Evolutionary conservation across 495 filamentous ascomycete genomes (phyloP).

Genomic region (Xylaria acuta): DNA sequence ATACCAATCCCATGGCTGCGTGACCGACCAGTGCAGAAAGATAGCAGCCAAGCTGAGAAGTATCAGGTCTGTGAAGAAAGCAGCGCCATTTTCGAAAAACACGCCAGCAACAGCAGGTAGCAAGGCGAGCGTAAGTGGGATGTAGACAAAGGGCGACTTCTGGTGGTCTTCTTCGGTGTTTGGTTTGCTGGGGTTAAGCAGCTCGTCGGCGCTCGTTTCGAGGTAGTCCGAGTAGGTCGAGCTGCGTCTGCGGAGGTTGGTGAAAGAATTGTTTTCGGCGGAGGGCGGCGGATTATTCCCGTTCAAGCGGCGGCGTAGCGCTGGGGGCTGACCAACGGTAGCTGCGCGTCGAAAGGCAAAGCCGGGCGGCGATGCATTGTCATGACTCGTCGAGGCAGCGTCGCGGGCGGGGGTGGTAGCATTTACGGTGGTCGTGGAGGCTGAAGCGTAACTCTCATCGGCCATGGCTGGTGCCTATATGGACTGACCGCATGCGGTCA

Average conservation of each 20-base stretch:
- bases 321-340: conserved; percentile 43
- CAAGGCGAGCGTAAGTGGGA: conserved; percentile 81
- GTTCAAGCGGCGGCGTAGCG: conserved; percentile 32
- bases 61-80: conserved; percentile 82
- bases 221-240: conserved; percentile 78
- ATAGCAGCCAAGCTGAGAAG: conserved; percentile 78
- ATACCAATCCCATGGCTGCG: conserved; percentile 96
- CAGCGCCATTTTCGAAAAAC: conserved; percentile 82
- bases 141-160: conserved; percentile 67
- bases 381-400: conserved; percentile 4
- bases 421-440: conserved; percentile 33
- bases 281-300: conserved; percentile 25
- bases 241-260: conserved; percentile 63
- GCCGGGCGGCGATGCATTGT: conserved; percentile 27
- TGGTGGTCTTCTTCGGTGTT: conserved; percentile 22
- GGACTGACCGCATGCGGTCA: conserved; percentile 27
- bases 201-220: conserved; percentile 72
- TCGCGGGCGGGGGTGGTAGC: conserved; percentile 7
- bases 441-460: conserved; percentile 31
- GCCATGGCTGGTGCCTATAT: conserved; percentile 33
- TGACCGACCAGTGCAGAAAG: conserved; percentile 93
- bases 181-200: conserved; percentile 69
- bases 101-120: conserved; percentile 85
- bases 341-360: conserved; percentile 43
- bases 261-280: conserved; percentile 35